Base-by-base conservation (phyloP, 2,329 filamentous ascomycete species). In the Fusarium sp. region DNA sequence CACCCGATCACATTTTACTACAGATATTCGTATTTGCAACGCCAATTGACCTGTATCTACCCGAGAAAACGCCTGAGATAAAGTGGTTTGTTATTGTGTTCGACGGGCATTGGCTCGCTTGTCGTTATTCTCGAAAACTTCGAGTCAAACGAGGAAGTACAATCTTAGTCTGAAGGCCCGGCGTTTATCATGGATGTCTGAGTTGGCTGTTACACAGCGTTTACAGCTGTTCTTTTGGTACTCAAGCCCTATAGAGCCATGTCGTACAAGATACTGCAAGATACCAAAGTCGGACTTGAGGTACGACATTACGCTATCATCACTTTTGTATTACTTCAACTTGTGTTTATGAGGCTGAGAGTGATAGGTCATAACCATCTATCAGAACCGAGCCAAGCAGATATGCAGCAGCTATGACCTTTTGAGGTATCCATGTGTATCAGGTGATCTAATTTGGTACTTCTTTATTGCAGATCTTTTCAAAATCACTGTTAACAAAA, bases 201-300 rank as follows among this genome's bases (percentile, higher is more conserved):
- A 60, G 65, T 65, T 70, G 69, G 66, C 66, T 54, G 65, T 70
- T 57, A 44, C 65, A 70, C 65, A 15, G 17, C 52, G 33, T 53
- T 57, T 27, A 37, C 45, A 53, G 23, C 35, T 55, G 23, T 40
- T 42, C n/a, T 41, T 40, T 53, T 50, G 32, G 67, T 59, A 27
- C 45, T 45, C 35, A 70, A 71, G 69, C 69, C 69, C 54, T 71
- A 52, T 48, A 52, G 37, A 17, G 17, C n/a, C 40, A 49, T 6
- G 65, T 50, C 14, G 53, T 46, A 73, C 69, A 71, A 71, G 69
- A 71, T 71, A 65, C 61, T 67, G 69, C 65, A 70, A 53, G 56
- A n/a, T 53, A 33, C 65, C 40, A 49, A 32, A 57, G 61, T 37
- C 33, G 41, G 67, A 37, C n/a, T 33, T 38, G 30, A 54, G 48